A percentile compares a stretch with the other conserved stretches of the same genome.
These are phyloP conservation scores for Meyerozyma athensensis DNA, from an alignment of 1,139 yeast genomes.

Conservation along the genomic window DNA sequence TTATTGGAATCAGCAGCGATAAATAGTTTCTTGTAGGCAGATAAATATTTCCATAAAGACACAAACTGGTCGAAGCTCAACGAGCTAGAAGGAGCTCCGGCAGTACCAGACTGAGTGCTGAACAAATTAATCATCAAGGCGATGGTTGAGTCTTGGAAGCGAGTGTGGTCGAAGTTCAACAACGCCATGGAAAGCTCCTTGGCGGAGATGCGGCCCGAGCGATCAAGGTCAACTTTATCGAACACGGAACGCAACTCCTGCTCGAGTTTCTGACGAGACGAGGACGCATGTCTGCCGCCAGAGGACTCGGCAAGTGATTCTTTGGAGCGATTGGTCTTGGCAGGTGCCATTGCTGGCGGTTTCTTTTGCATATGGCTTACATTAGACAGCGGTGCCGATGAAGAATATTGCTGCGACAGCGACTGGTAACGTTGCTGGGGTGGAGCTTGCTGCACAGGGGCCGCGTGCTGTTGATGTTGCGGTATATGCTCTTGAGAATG, in stretches of 20 bases:
- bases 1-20: constrained; percentile 58
- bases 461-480: background rate
- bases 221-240: constrained; percentile 50
- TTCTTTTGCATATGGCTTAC: constrained; percentile 1
- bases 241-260: constrained; percentile 50
- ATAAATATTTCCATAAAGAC: constrained; percentile 65
- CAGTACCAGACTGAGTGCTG: constrained; percentile 36
- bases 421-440: constrained; percentile 3
- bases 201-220: constrained; percentile 55
- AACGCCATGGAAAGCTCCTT: constrained; percentile 59
- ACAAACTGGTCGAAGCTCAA: constrained; percentile 64
- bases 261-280: constrained; percentile 38
- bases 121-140: constrained; percentile 63
- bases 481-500: constrained; percentile 1
- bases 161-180: constrained; percentile 60
- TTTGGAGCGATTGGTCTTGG: background rate
- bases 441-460: background rate
- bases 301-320: constrained; percentile 1
- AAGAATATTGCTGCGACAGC: constrained; percentile 1
- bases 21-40: constrained; percentile 68
- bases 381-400: constrained; percentile 1
- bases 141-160: constrained; percentile 61
- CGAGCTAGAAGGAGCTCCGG: constrained; percentile 22
- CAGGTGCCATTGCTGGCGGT: background rate
- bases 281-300: constrained; percentile 4